A percentile compares a stretch with the other conserved stretches of the same genome.
Conservation (phyloP, 1,284 basidiomycete species). For the Kwoniella shivajii region DNA sequence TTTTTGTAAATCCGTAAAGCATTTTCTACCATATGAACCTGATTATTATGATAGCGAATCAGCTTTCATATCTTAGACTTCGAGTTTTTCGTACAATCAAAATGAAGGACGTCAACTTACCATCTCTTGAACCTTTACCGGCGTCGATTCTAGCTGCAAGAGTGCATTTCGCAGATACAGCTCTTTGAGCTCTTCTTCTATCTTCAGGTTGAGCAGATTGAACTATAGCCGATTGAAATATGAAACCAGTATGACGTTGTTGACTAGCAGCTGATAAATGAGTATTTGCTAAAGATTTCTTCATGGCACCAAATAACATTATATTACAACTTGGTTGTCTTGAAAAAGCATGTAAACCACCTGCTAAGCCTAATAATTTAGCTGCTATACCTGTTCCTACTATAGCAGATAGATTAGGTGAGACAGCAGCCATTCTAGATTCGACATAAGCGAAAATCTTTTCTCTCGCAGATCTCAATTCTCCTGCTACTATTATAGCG, state of each 20-base stretch:
- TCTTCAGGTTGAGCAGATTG: conserved; percentile 87
- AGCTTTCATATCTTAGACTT: neutral
- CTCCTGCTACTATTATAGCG: conserved; percentile 84
- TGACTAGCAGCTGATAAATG: conserved; percentile 66
- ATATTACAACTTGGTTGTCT: conserved; percentile 97
- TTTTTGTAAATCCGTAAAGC: conserved; percentile 84
- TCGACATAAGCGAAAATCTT: conserved; percentile 99
- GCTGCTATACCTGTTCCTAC: conserved; percentile 98
- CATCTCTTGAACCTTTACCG: conserved; percentile 73
- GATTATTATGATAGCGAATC: neutral
- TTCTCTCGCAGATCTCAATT: conserved; percentile 83
- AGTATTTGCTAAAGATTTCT: conserved; percentile 80
- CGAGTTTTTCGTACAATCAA: too few relatives aligned
- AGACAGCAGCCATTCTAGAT: conserved; percentile 96
- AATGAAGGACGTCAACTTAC: too few relatives aligned
- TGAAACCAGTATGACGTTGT: conserved; percentile 92
- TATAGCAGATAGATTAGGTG: conserved; percentile 96
- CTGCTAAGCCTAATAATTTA: conserved; percentile 95
- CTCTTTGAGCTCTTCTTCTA: conserved; percentile 86
- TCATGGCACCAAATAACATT: conserved; percentile 90
- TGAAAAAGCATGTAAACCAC: conserved; percentile 83
- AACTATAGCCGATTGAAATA: conserved; percentile 89
- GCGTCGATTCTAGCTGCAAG: conserved; percentile 92
- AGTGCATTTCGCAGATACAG: conserved; percentile 87
- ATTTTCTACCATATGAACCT: conserved; percentile 74